Base-by-base conservation (phyloP, 2,329 filamentous ascomycete genomes). In the Fusarium ramigenum region DNA sequence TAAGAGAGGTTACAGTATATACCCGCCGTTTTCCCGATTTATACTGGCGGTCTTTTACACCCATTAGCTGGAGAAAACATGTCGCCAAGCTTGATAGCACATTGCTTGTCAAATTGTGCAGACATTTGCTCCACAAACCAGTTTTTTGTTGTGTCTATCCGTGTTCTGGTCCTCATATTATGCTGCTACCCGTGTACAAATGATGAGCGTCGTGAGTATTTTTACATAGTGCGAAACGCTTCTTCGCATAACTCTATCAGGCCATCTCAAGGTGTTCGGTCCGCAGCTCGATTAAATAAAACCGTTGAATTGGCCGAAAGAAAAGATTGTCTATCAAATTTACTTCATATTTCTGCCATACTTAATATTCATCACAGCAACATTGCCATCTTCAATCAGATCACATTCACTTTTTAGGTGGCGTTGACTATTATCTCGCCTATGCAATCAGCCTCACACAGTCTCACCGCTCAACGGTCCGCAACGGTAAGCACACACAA, bases 141-240 rank as follows among this genome's bases (percentile, higher is more conserved):
- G n/a, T n/a, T n/a, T n/a, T n/a, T n/a, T 36, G 15, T 2, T 2
- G n/a, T 21, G 4, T 1, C 16, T 9, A 19, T 3, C n/a, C 32
- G 10, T 14, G 7, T 23, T 34, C 47, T 34, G 2, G 15, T 21
- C 21, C 10, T 23, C 4, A 23, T 34, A 0, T 19, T 19, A 52
- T 52, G n/a, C 32, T 52, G 11, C 9, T 8, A 25, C 12, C 16
- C 18, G 12, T 21, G 11, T 9, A 10, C 32, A 52, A 52, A 52
- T n/a, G n/a, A 7, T 19, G 6, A 19, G 11, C 7, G 30, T 9
- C 16, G 4, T 2, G 10, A 12, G 2, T 14, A 1, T 34, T 14
- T 5, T 19, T 15, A 7, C 5, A 36, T 52, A 25, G 11, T 25
- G n/a, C n/a, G 16, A 36, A 50, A 23, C 9, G 3, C n/a, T 7